A percentile compares a stretch with the other conserved stretches of the same genome.
Evolutionary conservation across 2,329 filamentous ascomycete species (phyloP).

Genomic region (Basipetospora chlamydospora): DNA sequence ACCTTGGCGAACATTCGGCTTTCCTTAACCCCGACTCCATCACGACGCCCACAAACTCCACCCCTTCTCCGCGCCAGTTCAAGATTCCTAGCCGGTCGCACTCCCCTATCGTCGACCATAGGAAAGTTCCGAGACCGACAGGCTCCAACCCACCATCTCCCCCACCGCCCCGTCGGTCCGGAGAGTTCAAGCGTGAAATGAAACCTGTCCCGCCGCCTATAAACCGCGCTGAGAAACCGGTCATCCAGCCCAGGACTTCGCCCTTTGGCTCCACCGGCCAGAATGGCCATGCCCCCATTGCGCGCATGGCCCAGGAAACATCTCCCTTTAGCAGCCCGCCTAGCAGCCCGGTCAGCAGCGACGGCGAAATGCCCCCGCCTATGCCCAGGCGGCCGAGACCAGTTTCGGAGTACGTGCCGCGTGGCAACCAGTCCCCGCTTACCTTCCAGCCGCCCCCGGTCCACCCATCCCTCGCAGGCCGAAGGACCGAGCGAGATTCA

Average conservation of each 20-base stretch:
- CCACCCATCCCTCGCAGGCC: slow-evolving; percentile 17
- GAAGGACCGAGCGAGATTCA: not conserved
- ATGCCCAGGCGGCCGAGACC: slow-evolving; percentile 38
- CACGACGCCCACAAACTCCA: slow-evolving; percentile 24
- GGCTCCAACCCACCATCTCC: slow-evolving; percentile 44
- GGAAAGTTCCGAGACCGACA: slow-evolving; percentile 31
- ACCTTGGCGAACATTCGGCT: slow-evolving; percentile 24
- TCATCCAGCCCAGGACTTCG: slow-evolving; percentile 15
- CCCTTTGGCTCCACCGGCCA: slow-evolving; percentile 14
- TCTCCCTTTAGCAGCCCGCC: slow-evolving; percentile 86
- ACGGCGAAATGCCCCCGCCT: slow-evolving; percentile 34
- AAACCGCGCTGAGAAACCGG: slow-evolving; percentile 61
- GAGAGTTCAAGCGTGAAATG: slow-evolving; percentile 36
- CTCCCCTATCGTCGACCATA: slow-evolving; percentile 34
- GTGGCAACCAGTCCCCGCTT: slow-evolving; percentile 11
- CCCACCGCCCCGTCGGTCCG: slow-evolving; percentile 48
- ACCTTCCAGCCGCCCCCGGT: slow-evolving; percentile 37
- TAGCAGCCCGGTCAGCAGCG: slow-evolving; percentile 48
- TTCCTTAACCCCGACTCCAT: slow-evolving; percentile 33
- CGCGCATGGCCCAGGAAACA: slow-evolving; percentile 22
- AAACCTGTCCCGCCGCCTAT: slow-evolving; percentile 52
- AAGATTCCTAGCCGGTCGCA: slow-evolving; percentile 40
- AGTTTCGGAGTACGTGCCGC: slow-evolving; percentile 12
- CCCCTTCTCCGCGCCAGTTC: slow-evolving; percentile 28
- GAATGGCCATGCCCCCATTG: not conserved